These are phyloP conservation scores for Podospora australis DNA, from an alignment of 495 filamentous ascomycete genomes.

Conservation along the genomic window DNA sequence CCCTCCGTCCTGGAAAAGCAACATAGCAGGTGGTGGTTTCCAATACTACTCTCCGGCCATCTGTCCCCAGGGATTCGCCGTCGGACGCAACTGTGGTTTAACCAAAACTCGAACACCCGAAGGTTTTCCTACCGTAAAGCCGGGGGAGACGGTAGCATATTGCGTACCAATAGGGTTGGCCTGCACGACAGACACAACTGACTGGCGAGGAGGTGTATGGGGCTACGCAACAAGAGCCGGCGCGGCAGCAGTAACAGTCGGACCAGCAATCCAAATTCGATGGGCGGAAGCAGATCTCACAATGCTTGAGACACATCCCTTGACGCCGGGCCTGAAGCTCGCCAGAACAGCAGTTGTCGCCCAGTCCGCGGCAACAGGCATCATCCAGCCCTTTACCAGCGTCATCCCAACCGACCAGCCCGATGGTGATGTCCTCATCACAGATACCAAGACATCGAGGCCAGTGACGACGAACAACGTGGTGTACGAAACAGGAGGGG, in stretches of 20 bases:
- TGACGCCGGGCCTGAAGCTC: conserved; percentile 21
- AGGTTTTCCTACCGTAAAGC: conserved; percentile 29
- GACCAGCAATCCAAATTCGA: conserved; percentile 35
- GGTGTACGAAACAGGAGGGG: not conserved
- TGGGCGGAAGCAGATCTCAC: conserved; percentile 32
- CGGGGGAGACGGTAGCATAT: conserved; percentile 33
- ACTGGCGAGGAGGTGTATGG: conserved; percentile 38
- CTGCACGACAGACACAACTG: conserved; percentile 34
- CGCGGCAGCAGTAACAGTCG: conserved; percentile 26
- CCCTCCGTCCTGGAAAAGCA: conserved; percentile 29
- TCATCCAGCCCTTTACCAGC: not conserved
- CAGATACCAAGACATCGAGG: not conserved
- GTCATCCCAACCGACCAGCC: not conserved
- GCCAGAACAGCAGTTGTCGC: not conserved
- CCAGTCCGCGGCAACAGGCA: not conserved
- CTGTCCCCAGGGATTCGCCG: conserved; percentile 34
- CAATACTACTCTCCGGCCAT: conserved; percentile 39
- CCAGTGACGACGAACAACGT: not conserved
- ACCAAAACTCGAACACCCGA: conserved; percentile 22
- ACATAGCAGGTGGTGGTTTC: conserved; percentile 30
- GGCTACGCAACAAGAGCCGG: conserved; percentile 19
- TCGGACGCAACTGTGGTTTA: conserved; percentile 26
- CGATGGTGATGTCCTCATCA: not conserved
- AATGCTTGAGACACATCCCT: conserved; percentile 30
- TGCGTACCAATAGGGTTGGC: conserved; percentile 33